Conservation (phyloP, 352 stramenopile species). For the Elongisporangium prolatum region DNA sequence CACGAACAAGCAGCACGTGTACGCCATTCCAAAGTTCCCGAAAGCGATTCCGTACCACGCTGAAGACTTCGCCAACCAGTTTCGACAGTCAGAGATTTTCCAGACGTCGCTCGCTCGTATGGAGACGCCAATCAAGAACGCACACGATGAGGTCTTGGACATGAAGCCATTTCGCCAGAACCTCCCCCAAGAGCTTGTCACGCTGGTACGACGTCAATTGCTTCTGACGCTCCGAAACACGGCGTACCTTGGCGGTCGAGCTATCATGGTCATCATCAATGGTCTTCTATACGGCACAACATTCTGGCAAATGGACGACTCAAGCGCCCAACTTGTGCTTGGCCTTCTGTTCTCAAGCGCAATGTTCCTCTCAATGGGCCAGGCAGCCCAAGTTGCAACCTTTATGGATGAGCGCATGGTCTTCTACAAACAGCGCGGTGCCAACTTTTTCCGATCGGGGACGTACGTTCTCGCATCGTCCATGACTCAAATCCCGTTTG, state of each 20-base stretch:
- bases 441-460: constrained; percentile 86
- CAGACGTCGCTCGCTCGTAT: constrained; percentile 19
- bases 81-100: constrained; percentile 46
- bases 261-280: constrained; percentile 56
- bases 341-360: constrained; percentile 85
- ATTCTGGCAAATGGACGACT: constrained; percentile 62
- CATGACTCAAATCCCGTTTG: constrained; percentile 42
- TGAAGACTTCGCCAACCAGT: constrained; percentile 41
- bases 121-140: constrained; percentile 6
- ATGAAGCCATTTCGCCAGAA: constrained; percentile 36
- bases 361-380: constrained; percentile 83
- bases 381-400: constrained; percentile 70
- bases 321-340: constrained; percentile 52
- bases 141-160: constrained; percentile 21
- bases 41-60: constrained; percentile 18
- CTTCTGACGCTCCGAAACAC: constrained; percentile 58
- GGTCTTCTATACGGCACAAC: constrained; percentile 58
- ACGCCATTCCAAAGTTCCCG: constrained; percentile 6
- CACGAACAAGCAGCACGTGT: constrained; percentile 44
- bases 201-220: constrained; percentile 49
- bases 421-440: constrained; percentile 89
- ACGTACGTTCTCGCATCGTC: constrained; percentile 74
- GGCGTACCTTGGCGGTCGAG: constrained; percentile 37
- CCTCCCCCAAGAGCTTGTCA: constrained; percentile 34
- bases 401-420: constrained; percentile 66